These are phyloP conservation scores for Taphrina populina DNA, from an alignment of 1,139 yeast species.

Conservation along the genomic window DNA sequence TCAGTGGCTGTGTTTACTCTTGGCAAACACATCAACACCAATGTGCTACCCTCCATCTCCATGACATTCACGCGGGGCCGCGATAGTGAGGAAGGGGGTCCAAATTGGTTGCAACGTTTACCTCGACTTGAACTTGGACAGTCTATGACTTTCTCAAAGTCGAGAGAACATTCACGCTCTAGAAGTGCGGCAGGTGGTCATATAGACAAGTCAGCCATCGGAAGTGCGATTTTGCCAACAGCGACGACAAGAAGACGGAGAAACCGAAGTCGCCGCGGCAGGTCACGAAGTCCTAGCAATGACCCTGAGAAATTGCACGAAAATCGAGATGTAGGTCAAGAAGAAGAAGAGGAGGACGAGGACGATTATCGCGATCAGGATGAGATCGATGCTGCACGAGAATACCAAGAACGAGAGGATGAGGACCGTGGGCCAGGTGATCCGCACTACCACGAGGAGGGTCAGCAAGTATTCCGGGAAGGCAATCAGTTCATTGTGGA, in stretches of 20 bases:
- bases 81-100: conserved; percentile 55
- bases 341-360: neutral
- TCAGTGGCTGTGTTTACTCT: conserved; percentile 90
- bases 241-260: neutral
- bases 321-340: neutral
- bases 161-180: conserved; percentile 49
- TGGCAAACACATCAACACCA: conserved; percentile 83
- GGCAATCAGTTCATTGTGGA: conserved; percentile 82
- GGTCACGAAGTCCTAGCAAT: conserved; percentile 8
- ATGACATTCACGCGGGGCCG: conserved; percentile 78
- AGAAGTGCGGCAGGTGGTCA: conserved; percentile 12
- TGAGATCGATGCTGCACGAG: conserved; percentile 9
- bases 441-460: conserved; percentile 32
- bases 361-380: conserved; percentile 10
- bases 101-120: conserved; percentile 81
- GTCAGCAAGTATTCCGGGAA: conserved; percentile 63
- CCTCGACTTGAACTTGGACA: conserved; percentile 75
- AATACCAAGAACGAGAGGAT: conserved; percentile 1
- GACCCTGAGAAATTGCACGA: conserved; percentile 1
- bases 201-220: conserved; percentile 25
- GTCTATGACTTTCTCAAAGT: conserved; percentile 75
- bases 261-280: conserved; percentile 2
- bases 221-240: conserved; percentile 10
- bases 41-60: conserved; percentile 64
- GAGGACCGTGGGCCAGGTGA: conserved; percentile 26